A percentile compares a stretch with the other conserved stretches of the same genome.
phyloP scores from a whole-genome alignment of 176 grass and related monocot genomes.

The Rhipidocladum racemiflorum region DNA sequence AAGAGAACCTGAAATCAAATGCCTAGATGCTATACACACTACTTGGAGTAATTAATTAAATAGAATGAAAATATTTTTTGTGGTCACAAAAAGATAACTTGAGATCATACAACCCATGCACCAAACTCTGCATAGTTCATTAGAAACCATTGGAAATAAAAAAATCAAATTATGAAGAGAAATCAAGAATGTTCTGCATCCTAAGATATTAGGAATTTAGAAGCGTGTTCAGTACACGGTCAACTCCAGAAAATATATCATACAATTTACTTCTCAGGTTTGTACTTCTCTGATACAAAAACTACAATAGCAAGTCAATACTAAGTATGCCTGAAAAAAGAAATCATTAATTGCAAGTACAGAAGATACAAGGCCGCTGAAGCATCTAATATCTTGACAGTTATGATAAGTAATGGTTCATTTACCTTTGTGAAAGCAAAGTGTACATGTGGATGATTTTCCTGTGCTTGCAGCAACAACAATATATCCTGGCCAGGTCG shows the following conservation, averaged over 20 bases:
- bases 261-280: neutral
- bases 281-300: neutral
- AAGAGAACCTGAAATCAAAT: neutral
- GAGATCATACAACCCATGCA: neutral
- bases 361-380: neutral
- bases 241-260: neutral
- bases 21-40: neutral
- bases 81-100: neutral
- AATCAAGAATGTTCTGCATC: neutral
- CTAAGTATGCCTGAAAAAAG: neutral
- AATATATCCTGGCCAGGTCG: constrained; percentile 37
- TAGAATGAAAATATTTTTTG: neutral
- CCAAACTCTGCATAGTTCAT: neutral
- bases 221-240: neutral
- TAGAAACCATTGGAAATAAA: neutral
- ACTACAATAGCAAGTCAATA: neutral
- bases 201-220: neutral
- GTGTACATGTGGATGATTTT: constrained; percentile 31
- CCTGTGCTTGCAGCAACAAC: constrained; percentile 5
- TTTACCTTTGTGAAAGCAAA: constrained; percentile 41
- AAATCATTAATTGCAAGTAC: neutral
- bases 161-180: neutral
- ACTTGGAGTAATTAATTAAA: neutral
- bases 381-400: neutral
- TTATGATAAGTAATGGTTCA: neutral